Base-by-base conservation (phyloP, 805 yeast genomes). In the Suhomyces xylopsoci region DNA sequence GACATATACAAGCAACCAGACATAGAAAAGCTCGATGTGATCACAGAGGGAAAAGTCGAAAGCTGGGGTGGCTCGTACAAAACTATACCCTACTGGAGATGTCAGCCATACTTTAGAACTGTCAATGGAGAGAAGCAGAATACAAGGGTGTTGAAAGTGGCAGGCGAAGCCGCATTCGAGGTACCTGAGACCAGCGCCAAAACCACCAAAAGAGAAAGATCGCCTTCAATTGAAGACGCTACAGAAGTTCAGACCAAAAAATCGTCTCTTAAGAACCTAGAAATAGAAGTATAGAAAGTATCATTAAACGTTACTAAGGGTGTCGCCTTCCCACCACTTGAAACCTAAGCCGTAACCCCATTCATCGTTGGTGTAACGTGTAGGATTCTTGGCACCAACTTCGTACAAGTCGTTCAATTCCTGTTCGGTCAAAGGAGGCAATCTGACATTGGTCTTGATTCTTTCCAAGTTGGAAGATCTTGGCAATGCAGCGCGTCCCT, bases 101-200 rank as follows among this genome's bases (percentile, higher is more conserved):
- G 96, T 58, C 99, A 93, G 70, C 99, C 99, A 2, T 88, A 89
- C 66, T 93, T 93, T 77, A 79, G 99, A 61, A 84, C 86, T 2
- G 97, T 93, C 1, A 81, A 90, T 65, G 98, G 98, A 20, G 83
- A 73, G 51, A 74, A 72, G 56, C 76, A 72, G 48, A 74, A 72
- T 54, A 65, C 72, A 1, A 60, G 77, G 32, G 60, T 62, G 14
- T 63, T 74, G 48, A 68, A 70, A 50, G 69, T 75, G 34, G 79
- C 80, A 1, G 78, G 77, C 1, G 65, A 66, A 14, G 44, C 43
- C 7, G 22, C 19, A 22, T 7, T 54, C 55, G 41, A 60, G 30
- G 43, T 41, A 49, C 20, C 42, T 5, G 24, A 19, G 20, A 10
- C 45, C 28, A 24, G 53, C 54, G 14, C 56, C 51, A 36, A 25